Base-by-base conservation (phyloP, 768 basidiomycete genomes). In the Suillus decipiens region DNA sequence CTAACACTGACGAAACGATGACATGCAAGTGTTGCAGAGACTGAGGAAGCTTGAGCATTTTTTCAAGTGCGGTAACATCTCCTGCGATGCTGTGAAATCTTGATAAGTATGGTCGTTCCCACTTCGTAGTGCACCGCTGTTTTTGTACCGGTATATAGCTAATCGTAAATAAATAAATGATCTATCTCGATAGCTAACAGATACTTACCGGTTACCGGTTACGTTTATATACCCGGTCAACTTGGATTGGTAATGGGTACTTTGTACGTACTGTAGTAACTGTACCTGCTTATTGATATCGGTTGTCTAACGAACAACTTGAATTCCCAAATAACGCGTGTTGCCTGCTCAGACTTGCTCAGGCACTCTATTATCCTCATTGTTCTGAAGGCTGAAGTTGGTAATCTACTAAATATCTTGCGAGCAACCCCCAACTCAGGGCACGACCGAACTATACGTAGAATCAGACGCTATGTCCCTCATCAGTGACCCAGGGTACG, bases 401-500 rank as follows among this genome's bases (percentile, higher is more conserved):
- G n/a, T 50, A 8, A 9, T 15, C 17, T 17, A 9, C 28, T 28
- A 14, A 47, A 10, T 47, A 28, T 50, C 28, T 24, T 9, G 15
- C 14, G 24, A 17, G 48, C 15, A 14, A 50, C 11, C 12, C 22
- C 11, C 19, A 47, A 17, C 5, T 50, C 50, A 51, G 48, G 5
- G 31, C 17, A 33, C 31, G 17, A 51, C 10, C 17, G 50, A 51
- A 24, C 50, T 17, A 6, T 28, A 28, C 28, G 31, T 31, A 19
- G 19, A 19, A 17, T 31, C 28, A 51, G 28, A 51, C 19, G 31
- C 8, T 53, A 88, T 88, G 86, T 87, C 86, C 42, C 78, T 88
- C 59, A 80, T 89, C 69, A 87, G 82, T 69, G 87, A 89, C 69
- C 85, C 87, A 47, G 82, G 84, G 87, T 86, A 67, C 33, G 82